phyloP scores from a whole-genome alignment of 1,284 basidiomycete species.

The Ceratobasidium sp. region DNA sequence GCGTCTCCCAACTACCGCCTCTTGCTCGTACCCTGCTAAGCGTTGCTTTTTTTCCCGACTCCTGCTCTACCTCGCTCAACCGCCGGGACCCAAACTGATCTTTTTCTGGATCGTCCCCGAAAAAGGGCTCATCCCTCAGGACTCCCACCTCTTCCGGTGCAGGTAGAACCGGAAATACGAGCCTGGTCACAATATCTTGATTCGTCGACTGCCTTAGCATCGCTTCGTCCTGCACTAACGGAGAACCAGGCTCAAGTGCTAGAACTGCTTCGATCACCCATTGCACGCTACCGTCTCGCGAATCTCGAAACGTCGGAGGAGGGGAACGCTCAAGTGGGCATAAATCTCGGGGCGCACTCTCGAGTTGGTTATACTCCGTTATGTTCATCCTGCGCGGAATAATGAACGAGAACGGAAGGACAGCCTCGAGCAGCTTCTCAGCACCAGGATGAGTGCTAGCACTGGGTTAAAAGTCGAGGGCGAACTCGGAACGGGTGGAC shows the following conservation, averaged over 20 bases:
- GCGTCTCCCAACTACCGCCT: conserved; percentile 24
- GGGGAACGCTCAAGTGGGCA: conserved; percentile 13
- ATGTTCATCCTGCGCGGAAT: conserved; percentile 28
- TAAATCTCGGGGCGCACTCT: conserved; percentile 17
- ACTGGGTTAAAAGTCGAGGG: neutral
- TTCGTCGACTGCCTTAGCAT: conserved; percentile 19
- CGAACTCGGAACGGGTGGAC: neutral
- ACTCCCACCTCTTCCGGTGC: conserved; percentile 6
- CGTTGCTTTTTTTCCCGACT: conserved; percentile 17
- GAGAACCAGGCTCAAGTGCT: neutral
- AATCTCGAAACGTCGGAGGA: conserved; percentile 19
- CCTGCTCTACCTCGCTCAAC: conserved; percentile 14
- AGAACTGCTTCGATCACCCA: conserved; percentile 33
- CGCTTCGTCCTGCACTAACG: conserved; percentile 14
- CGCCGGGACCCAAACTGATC: neutral
- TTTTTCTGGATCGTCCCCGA: neutral
- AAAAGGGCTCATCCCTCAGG: conserved; percentile 38
- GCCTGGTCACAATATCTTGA: conserved; percentile 8
- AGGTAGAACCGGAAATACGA: conserved; percentile 35
- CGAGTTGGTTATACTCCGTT: conserved; percentile 14
- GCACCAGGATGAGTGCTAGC: neutral
- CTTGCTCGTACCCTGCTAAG: neutral
- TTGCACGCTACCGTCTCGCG: conserved; percentile 22
- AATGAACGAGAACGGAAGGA: conserved; percentile 27
- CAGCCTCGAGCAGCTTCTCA: conserved; percentile 3